phyloP scores from a whole-genome alignment of 192 early-diverging fungal species.

The Podila horticola region DNA sequence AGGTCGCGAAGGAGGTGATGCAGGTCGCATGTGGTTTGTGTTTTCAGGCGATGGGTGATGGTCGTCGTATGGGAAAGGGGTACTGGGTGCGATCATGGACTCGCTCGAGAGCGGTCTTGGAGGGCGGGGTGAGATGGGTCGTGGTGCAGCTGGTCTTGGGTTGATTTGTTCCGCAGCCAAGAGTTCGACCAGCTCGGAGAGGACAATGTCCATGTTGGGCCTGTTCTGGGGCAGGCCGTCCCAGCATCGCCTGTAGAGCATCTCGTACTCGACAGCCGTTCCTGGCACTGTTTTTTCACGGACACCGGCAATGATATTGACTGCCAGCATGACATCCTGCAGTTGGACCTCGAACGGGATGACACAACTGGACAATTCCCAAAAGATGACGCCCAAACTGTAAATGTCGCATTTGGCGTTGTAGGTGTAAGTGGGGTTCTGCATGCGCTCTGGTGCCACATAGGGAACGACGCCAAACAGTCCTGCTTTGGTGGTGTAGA shows the following conservation, averaged over 20 bases:
- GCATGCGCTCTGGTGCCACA: constrained; percentile 54
- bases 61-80: constrained; percentile 34
- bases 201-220: constrained; percentile 52
- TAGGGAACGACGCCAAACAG: constrained; percentile 56
- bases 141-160: constrained; percentile 25
- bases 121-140: constrained; percentile 39
- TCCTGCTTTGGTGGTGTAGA: constrained; percentile 48
- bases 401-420: constrained; percentile 57
- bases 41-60: constrained; percentile 31
- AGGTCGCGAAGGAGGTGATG: constrained; percentile 18
- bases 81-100: constrained; percentile 40
- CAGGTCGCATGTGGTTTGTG: constrained; percentile 25
- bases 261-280: constrained; percentile 52
- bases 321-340: constrained; percentile 55
- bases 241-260: constrained; percentile 52
- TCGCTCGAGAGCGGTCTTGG: constrained; percentile 46
- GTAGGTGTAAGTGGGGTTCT: constrained; percentile 53
- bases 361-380: constrained; percentile 53
- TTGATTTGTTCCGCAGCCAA: constrained; percentile 45
- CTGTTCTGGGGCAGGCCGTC: constrained; percentile 47
- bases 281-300: constrained; percentile 52
- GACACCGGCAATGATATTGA: constrained; percentile 52
- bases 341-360: constrained; percentile 48
- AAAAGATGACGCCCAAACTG: constrained; percentile 55
- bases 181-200: constrained; percentile 46